phyloP scores from a whole-genome alignment of 441 rosid species.

The Populus hybrid region DNA sequence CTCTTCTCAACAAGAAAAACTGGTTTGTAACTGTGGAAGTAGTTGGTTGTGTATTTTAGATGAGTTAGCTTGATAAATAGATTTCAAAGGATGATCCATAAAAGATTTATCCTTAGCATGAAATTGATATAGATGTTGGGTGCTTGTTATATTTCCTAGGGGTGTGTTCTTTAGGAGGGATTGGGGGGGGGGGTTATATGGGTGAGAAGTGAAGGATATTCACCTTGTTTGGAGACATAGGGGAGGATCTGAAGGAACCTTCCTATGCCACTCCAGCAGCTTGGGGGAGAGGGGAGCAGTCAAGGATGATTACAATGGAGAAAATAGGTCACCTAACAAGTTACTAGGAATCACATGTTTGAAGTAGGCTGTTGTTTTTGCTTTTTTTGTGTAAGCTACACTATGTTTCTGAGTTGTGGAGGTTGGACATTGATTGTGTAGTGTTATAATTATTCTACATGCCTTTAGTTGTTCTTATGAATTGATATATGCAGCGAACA shows the following conservation, averaged over 20 bases:
- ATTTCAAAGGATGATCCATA: not conserved
- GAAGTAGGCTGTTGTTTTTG: not conserved
- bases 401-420: not conserved
- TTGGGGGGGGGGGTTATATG: not conserved
- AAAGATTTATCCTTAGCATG: not conserved
- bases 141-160: not conserved
- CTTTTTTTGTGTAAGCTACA: not conserved
- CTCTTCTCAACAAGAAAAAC: not conserved
- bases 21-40: not conserved
- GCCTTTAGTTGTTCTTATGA: not conserved
- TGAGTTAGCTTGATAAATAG: not conserved
- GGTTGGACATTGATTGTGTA: not conserved
- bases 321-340: not conserved
- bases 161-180: not conserved
- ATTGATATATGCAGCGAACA: no score
- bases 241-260: not conserved
- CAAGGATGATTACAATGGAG: not conserved
- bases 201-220: not conserved
- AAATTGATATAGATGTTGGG: not conserved
- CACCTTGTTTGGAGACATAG: not conserved
- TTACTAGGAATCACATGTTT: not conserved
- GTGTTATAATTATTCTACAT: not conserved
- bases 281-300: not conserved
- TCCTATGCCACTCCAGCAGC: not conserved
- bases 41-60: not conserved